A percentile compares a stretch with the other conserved stretches of the same genome.
Evolutionary conservation across 352 stramenopile species (phyloP).

Genomic region (Pythium aristosporum): DNA sequence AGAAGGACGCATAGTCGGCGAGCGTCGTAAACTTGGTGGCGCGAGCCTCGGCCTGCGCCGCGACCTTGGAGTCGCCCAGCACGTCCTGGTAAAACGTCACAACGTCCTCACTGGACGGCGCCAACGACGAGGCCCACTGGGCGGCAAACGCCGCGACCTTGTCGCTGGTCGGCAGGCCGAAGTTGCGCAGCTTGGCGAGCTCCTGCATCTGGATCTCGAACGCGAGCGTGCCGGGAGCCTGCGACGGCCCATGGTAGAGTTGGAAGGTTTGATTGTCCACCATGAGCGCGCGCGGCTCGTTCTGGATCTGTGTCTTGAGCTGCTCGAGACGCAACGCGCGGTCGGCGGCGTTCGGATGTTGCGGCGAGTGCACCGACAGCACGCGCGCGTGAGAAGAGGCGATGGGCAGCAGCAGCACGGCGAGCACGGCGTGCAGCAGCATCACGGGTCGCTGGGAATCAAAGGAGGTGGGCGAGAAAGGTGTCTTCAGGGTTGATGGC

Average conservation of each 20-base stretch:
- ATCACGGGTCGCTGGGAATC: no score
- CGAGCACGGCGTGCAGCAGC: not conserved
- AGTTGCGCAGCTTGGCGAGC: conserved; percentile 7
- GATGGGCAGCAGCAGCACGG: not conserved
- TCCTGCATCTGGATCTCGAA: conserved; percentile 18
- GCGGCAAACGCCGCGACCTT: not conserved
- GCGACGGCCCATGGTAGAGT: conserved; percentile 10
- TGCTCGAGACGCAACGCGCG: conserved; percentile 9
- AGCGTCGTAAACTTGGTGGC: conserved; percentile 8
- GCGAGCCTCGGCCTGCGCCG: not conserved
- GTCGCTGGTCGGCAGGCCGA: conserved; percentile 3
- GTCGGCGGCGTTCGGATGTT: not conserved
- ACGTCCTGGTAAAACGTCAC: conserved; percentile 15
- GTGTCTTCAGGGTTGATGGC: no score
- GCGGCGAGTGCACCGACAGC: conserved; percentile 3
- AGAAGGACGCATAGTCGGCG: conserved; percentile 14
- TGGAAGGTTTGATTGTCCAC: conserved; percentile 9
- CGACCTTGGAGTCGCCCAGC: not conserved
- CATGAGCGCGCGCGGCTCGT: conserved; percentile 9
- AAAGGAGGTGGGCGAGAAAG: no score
- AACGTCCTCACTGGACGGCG: conserved; percentile 1
- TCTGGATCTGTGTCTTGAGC: conserved; percentile 16
- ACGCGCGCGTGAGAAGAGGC: not conserved
- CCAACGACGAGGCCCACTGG: conserved; percentile 3
- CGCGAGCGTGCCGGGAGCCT: conserved; percentile 8